These are phyloP conservation scores for Fusarium keratoplasticum DNA, from an alignment of 2,329 filamentous ascomycete species.

Conservation along the genomic window DNA sequence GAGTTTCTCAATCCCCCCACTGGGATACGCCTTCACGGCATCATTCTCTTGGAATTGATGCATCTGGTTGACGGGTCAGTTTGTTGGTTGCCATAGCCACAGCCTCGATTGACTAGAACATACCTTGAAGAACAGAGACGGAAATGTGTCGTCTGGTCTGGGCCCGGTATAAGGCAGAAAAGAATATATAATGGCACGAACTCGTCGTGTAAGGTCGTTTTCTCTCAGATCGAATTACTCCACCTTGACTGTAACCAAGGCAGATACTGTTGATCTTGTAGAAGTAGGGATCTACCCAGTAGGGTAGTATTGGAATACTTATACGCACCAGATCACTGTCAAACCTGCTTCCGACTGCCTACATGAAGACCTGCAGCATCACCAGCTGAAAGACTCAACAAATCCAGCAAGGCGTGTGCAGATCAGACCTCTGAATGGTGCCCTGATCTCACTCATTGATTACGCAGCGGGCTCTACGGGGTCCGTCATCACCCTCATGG, in stretches of 20 bases:
- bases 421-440: neutral
- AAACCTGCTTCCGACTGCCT: neutral
- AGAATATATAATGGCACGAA: neutral
- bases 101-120: neutral
- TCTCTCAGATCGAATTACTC: neutral
- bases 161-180: neutral
- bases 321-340: neutral
- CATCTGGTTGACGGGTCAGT: neutral
- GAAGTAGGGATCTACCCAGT: neutral
- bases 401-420: neutral
- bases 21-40: neutral
- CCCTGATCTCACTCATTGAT: neutral
- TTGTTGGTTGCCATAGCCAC: neutral
- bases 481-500: neutral
- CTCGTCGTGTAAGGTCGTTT: neutral
- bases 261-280: neutral
- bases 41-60: neutral
- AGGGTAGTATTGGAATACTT: neutral
- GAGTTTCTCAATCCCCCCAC: neutral
- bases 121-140: neutral
- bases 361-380: neutral
- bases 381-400: neutral
- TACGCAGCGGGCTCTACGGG: neutral
- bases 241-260: neutral
- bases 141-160: neutral